phyloP scores from a whole-genome alignment of 2,329 filamentous ascomycete genomes.

The Venturia effusa region DNA sequence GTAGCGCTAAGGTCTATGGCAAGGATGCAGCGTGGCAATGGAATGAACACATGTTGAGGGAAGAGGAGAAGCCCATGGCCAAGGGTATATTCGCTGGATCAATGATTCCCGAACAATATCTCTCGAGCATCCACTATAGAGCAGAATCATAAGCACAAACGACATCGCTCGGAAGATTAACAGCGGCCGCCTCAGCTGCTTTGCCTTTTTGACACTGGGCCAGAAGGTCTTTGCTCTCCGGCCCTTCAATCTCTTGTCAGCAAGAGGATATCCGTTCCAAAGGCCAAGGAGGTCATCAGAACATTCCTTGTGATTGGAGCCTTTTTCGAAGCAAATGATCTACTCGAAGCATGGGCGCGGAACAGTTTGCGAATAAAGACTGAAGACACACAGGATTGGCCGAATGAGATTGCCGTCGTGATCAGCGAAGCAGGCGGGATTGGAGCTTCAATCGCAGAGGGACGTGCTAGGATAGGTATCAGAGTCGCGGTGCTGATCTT shows the following conservation, averaged over 20 bases:
- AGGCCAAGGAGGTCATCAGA: neutral
- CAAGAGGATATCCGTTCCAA: slow-evolving; percentile 17
- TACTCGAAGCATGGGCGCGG: slow-evolving; percentile 19
- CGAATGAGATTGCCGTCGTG: slow-evolving; percentile 26
- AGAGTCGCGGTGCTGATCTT: slow-evolving; percentile 29
- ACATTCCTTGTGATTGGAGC: slow-evolving; percentile 23
- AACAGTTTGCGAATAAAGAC: slow-evolving; percentile 28
- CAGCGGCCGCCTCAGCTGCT: slow-evolving; percentile 16
- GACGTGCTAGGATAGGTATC: slow-evolving; percentile 25
- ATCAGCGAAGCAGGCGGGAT: slow-evolving; percentile 28
- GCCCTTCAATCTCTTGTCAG: slow-evolving; percentile 17
- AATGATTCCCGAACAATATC: neutral
- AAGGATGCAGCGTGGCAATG: neutral
- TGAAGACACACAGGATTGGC: slow-evolving; percentile 25
- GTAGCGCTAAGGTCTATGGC: neutral
- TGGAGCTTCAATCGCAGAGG: slow-evolving; percentile 24
- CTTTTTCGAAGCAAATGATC: slow-evolving; percentile 17
- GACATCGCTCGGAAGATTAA: neutral
- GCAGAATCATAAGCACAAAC: neutral
- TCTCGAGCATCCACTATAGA: neutral
- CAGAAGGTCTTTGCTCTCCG: slow-evolving; percentile 16
- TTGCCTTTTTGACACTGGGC: slow-evolving; percentile 22
- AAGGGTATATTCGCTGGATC: neutral
- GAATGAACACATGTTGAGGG: neutral
- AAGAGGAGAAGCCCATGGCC: neutral